Conservation (phyloP, 179 eudicot genomes). For the Beta corolliflora region DNA sequence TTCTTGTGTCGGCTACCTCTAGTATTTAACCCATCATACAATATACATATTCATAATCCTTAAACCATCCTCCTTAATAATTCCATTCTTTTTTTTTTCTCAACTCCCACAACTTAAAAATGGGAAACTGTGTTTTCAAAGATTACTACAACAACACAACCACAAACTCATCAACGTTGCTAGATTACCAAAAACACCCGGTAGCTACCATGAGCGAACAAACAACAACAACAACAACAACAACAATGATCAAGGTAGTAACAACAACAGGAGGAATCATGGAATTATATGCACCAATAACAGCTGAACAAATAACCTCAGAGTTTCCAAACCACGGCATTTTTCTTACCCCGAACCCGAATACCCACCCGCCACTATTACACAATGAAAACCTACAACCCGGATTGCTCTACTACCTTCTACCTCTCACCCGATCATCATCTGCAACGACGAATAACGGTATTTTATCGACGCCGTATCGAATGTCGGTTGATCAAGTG, state of each 20-base stretch:
- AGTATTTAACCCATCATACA: neutral
- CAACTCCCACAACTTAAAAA: neutral
- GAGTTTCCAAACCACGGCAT: conserved; percentile 58
- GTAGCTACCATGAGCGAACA: neutral
- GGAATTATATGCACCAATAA: conserved; percentile 65
- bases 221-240: neutral
- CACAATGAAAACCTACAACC: conserved; percentile 38
- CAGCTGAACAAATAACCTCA: conserved; percentile 58
- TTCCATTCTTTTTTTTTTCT: neutral
- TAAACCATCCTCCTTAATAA: neutral
- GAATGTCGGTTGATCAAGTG: conserved; percentile 46
- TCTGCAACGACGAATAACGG: neutral
- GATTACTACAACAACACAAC: neutral
- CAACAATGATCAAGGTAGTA: conserved; percentile 48
- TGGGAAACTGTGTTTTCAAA: conserved; percentile 27
- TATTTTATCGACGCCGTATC: conserved; percentile 30
- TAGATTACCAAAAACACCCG: neutral
- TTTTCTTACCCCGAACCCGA: conserved; percentile 40
- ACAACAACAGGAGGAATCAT: conserved; percentile 63
- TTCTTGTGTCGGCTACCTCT: conserved; percentile 39
- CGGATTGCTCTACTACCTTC: conserved; percentile 48
- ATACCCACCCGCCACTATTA: conserved; percentile 29
- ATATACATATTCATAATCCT: too few species aligned
- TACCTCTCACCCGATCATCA: conserved; percentile 40
- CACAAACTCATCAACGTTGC: neutral